Evolutionary conservation across 371 early-diverging fungal genomes (phyloP), one percentile per base, ranked within the genome.

Genomic region (Syncephalis plumigaleata): DNA sequence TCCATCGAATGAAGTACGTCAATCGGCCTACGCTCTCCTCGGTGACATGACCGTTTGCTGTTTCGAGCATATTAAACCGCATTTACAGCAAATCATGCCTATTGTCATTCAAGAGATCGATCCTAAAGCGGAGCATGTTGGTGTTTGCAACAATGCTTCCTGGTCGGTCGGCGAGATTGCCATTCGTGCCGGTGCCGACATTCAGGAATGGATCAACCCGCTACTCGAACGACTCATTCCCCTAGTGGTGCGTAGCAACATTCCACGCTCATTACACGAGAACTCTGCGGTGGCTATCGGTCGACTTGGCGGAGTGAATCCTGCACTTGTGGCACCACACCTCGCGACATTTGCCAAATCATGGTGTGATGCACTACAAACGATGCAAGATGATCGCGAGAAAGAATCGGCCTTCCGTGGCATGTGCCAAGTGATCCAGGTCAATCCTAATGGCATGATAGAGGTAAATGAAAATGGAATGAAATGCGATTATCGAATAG

Each of bases 141-240:
- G 75, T 31, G 84, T 80, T 11, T 76, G 81, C 58, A 96, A 91
- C 61, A 96, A 96, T 58, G 94, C 93, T 1, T 72, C 81, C 8
- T 96, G 97, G 97, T 85, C 94, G 1, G 76, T 76, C 0, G 97
- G 94, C 24, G 96, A 96, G 67, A 84, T 95, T 48, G 81, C 91
- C 2, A 42, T 39, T 26, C 45, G 15, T 1, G 39, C 54, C 61
- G 79, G 75, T 31, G 49, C 59, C 16, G 80, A 76, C 31, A 77
- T 83, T 53, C 65, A 66, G 55, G 69, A 66, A 22, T 90, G 79
- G 61, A 79, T 86, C 11, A 66, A 70, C 24, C 79, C 80, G 9
- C 60, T 93, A 46, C 66, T 91, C 27, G 77, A 82, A 55, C 77
- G 82, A 17, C 62, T 92, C 46, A 75, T 91, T 48, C 80, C 75